Percentiles rank a stretch among this genome's conserved stretches.
Conservation (phyloP, 768 basidiomycete genomes). For the Trametes maxima region DNA sequence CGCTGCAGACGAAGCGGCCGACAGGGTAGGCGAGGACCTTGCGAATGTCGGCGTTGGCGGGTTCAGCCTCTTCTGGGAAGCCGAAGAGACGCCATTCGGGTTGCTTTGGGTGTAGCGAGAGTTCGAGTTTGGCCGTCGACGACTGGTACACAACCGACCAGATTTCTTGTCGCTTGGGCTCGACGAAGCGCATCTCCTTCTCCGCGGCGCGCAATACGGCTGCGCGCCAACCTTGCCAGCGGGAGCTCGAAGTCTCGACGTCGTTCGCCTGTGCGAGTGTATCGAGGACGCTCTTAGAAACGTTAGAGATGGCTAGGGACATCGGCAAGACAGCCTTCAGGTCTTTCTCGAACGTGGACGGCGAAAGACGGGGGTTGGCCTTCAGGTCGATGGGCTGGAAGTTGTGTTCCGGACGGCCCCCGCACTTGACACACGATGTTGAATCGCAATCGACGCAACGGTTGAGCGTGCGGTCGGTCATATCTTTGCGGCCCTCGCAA, state of each 20-base stretch:
- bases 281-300: conserved; percentile 56
- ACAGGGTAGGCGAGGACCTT: conserved; percentile 68
- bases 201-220: conserved; percentile 62
- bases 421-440: conserved; percentile 83
- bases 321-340: conserved; percentile 86
- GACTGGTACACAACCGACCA: conserved; percentile 86
- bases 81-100: conserved; percentile 89
- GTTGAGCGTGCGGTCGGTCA: conserved; percentile 66
- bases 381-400: conserved; percentile 55
- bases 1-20: conserved; percentile 66
- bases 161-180: conserved; percentile 83
- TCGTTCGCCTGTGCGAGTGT: conserved; percentile 44
- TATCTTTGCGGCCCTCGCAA: conserved; percentile 87
- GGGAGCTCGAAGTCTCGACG: conserved; percentile 49
- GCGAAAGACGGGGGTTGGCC: conserved; percentile 61
- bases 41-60: conserved; percentile 81
- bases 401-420: conserved; percentile 89
- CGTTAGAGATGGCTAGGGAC: conserved; percentile 63
- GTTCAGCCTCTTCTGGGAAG: conserved; percentile 62
- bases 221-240: conserved; percentile 70
- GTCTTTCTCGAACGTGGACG: conserved; percentile 71
- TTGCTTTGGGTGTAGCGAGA: conserved; percentile 72
- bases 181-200: conserved; percentile 79
- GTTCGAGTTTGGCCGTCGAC: conserved; percentile 67
- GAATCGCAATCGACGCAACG: conserved; percentile 77